phyloP scores from a whole-genome alignment of 495 filamentous ascomycete species.

The Cryomyces minteri region DNA sequence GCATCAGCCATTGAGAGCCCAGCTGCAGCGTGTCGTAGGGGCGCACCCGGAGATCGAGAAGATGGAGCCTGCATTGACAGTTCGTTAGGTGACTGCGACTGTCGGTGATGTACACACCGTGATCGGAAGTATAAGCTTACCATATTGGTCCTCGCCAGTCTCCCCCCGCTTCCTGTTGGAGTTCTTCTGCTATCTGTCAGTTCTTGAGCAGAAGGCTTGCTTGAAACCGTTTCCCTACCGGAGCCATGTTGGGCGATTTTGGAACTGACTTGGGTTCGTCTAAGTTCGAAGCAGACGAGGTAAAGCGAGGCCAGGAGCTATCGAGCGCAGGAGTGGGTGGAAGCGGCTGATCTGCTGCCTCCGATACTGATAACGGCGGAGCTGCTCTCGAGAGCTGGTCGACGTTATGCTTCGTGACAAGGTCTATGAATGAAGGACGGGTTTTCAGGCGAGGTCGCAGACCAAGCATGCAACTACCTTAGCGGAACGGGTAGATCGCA shows the following conservation, averaged over 20 bases:
- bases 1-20: slow-evolving; percentile 12
- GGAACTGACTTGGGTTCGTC: not conserved
- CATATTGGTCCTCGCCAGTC: slow-evolving; percentile 34
- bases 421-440: slow-evolving; percentile 55
- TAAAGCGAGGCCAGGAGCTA: not conserved
- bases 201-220: too few species aligned
- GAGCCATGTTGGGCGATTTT: slow-evolving; percentile 8
- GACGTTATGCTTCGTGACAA: slow-evolving; percentile 33
- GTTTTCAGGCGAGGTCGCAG: slow-evolving; percentile 44
- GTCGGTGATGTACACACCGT: not conserved
- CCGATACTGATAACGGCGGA: slow-evolving; percentile 7
- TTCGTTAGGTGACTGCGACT: too few species aligned
- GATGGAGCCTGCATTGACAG: slow-evolving; percentile 36
- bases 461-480: slow-evolving; percentile 27
- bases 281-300: not conserved
- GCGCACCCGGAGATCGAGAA: slow-evolving; percentile 68
- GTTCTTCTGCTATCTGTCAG: slow-evolving; percentile 2
- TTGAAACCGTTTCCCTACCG: slow-evolving; percentile 6
- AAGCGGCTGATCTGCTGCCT: slow-evolving; percentile 8
- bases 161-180: slow-evolving; percentile 11
- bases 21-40: slow-evolving; percentile 9
- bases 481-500: too few species aligned
- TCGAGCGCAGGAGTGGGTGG: slow-evolving; percentile 8
- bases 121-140: slow-evolving; percentile 17
- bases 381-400: slow-evolving; percentile 11